Base-by-base conservation (phyloP, 805 yeast genomes). In the Nakazawaea wickerhamii region DNA sequence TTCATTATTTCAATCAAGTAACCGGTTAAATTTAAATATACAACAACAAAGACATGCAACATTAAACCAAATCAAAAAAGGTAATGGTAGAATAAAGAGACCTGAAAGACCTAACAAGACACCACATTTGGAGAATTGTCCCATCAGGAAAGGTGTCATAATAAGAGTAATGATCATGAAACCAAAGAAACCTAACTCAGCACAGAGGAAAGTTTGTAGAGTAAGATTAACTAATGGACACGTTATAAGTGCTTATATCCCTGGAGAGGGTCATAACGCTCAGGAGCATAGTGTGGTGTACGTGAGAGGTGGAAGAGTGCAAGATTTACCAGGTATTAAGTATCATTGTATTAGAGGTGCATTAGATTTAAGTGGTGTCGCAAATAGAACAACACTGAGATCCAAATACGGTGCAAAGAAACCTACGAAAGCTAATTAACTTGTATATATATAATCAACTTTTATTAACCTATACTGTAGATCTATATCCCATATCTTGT, bases 111-210 rank as follows among this genome's bases (percentile, higher is more conserved):
- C 67, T 5, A 63, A 77, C 2, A 79, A 76, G 50, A 75, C 96
- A 0, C 97, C 97, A 5, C 95, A 88, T 64, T 75, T 93, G 46
- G 82, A 81, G 4, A 61, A 63, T n/a, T 77, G 82, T 51, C 99
- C 99, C 1, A 84, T 89, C 55, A 80, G 81, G 53, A 89, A 90
- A 53, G 99, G 97, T 30, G 98, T 93, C 4, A 95, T 93, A 9
- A 68, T 90, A 38, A 77, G 96, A 60, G 95, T 93, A 23, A 85
- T 91, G 93, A 87, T 90, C 42, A 72, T 90, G 52, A 93, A 93
- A 64, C 99, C 99, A 36, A 93, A 93, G 71, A 93, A 93, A 62
- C 99, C 99, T 27, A 93, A 93, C 69, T 91, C 98, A 34, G 97
- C 99, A 15, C 91, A 90, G 67, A 78, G 99, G 67, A 93, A 93